phyloP scores from a whole-genome alignment of 1,139 yeast species.

The Saccharomycopsis phalli region DNA sequence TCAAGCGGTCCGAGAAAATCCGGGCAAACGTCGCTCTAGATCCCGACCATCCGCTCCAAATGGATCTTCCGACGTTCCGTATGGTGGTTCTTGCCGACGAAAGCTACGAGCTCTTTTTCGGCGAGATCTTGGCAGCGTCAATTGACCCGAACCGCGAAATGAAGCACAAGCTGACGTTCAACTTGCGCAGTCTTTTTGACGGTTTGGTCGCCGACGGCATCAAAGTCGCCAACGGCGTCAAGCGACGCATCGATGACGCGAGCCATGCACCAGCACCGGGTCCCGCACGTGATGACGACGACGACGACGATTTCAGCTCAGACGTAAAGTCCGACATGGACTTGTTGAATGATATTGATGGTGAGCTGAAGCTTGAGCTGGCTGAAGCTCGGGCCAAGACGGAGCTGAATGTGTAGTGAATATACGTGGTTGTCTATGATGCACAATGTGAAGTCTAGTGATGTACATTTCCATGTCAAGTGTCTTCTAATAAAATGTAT shows the following conservation, averaged over 20 bases:
- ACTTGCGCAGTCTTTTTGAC: conserved; percentile 81
- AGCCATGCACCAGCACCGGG: not conserved
- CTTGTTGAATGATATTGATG: too few relatives aligned
- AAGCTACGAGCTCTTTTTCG: conserved; percentile 77
- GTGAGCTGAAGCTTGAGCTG: too few relatives aligned
- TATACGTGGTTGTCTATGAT: too few relatives aligned
- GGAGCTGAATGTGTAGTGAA: too few relatives aligned
- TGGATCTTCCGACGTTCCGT: conserved; percentile 82
- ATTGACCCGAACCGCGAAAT: conserved; percentile 57
- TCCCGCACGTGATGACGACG: conserved; percentile 22
- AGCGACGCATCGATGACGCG: conserved; percentile 69
- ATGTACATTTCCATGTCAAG: too few relatives aligned
- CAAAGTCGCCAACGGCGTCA: conserved; percentile 80
- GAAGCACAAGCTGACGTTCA: conserved; percentile 40
- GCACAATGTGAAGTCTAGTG: too few relatives aligned
- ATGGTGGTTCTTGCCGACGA: conserved; percentile 95
- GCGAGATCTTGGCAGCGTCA: conserved; percentile 54
- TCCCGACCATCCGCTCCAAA: conserved; percentile 65
- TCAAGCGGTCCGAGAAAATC: conserved; percentile 32
- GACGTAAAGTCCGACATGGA: too few relatives aligned
- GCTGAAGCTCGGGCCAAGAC: too few relatives aligned
- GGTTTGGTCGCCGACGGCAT: conserved; percentile 88
- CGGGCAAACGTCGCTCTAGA: conserved; percentile 72
- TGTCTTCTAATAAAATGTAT: too few relatives aligned
- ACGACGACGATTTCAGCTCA: conserved; percentile 39